phyloP scores from a whole-genome alignment of 2,329 filamentous ascomycete genomes.

The Juglanconis oblonga region DNA sequence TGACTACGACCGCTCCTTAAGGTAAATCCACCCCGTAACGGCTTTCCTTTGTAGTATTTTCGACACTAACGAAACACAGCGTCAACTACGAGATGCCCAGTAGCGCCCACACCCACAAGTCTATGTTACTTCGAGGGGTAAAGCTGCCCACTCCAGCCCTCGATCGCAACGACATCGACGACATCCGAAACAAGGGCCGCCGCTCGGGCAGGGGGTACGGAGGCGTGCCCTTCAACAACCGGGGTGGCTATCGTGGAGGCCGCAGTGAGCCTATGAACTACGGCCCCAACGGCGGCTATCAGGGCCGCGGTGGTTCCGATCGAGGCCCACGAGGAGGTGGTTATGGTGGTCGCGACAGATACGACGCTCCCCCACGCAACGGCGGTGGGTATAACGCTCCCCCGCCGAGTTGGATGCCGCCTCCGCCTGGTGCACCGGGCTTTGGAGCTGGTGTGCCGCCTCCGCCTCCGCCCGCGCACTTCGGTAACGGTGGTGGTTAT shows the following conservation, averaged over 20 bases:
- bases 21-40: constrained; percentile 48
- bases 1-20: constrained; percentile 83
- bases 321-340: constrained; percentile 14
- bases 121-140: constrained; percentile 85
- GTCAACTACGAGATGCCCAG: constrained; percentile 83
- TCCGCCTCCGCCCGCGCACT: constrained; percentile 40
- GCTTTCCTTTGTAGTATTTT: not conserved
- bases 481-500: constrained; percentile 18
- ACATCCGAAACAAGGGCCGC: constrained; percentile 63
- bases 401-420: constrained; percentile 38
- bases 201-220: constrained; percentile 68
- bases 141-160: constrained; percentile 70
- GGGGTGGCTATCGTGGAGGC: constrained; percentile 35
- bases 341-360: constrained; percentile 16
- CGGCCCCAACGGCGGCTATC: constrained; percentile 28
- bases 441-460: constrained; percentile 43
- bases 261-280: constrained; percentile 54
- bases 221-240: constrained; percentile 55
- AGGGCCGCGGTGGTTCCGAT: constrained; percentile 14
- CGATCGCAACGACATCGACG: constrained; percentile 71
- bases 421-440: constrained; percentile 41
- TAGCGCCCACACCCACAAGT: constrained; percentile 75
- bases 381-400: constrained; percentile 23
- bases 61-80: constrained; percentile 44
- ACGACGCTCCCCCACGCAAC: constrained; percentile 17